These are phyloP conservation scores for Microdochium nivale DNA, from an alignment of 2,329 filamentous ascomycete genomes.

Conservation along the genomic window DNA sequence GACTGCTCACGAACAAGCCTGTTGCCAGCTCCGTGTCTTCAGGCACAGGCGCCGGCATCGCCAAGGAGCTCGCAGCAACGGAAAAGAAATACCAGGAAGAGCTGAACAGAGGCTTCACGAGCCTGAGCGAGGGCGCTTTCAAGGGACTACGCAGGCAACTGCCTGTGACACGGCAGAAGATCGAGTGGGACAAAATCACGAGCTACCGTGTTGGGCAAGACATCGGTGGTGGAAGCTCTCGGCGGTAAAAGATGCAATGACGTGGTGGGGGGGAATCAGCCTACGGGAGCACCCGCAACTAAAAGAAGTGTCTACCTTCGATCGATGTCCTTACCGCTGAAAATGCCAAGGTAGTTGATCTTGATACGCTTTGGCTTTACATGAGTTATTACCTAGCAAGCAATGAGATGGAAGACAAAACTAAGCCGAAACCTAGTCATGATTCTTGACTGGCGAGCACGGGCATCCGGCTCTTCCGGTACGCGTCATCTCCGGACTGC, in stretches of 20 bases:
- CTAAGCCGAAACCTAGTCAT: no score
- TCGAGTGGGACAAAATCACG: slow-evolving; percentile 98
- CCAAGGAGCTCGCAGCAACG: slow-evolving; percentile 65
- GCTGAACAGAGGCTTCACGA: slow-evolving; percentile 82
- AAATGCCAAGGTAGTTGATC: no score
- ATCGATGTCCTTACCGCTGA: no score
- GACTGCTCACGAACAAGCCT: slow-evolving; percentile 80
- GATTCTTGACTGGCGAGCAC: no score
- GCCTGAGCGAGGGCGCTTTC: slow-evolving; percentile 87
- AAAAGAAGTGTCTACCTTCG: no score
- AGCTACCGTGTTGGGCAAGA: slow-evolving; percentile 82
- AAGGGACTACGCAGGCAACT: slow-evolving; percentile 87
- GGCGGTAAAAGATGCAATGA: slow-evolving; percentile 26
- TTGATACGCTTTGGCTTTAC: no score
- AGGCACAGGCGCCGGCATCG: slow-evolving; percentile 54
- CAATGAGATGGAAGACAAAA: no score
- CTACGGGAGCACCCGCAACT: neutral
- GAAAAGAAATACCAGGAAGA: slow-evolving; percentile 97
- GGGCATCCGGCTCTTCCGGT: no score
- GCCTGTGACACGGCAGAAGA: slow-evolving; percentile 94
- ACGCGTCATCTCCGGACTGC: no score
- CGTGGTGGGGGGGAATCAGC: neutral
- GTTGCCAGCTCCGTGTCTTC: slow-evolving; percentile 53
- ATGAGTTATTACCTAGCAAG: no score
- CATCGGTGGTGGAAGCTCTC: slow-evolving; percentile 59